A percentile compares a stretch with the other conserved stretches of the same genome.
Conservation (phyloP, 257 asterid species). For the Solanum ossicruentum region DNA sequence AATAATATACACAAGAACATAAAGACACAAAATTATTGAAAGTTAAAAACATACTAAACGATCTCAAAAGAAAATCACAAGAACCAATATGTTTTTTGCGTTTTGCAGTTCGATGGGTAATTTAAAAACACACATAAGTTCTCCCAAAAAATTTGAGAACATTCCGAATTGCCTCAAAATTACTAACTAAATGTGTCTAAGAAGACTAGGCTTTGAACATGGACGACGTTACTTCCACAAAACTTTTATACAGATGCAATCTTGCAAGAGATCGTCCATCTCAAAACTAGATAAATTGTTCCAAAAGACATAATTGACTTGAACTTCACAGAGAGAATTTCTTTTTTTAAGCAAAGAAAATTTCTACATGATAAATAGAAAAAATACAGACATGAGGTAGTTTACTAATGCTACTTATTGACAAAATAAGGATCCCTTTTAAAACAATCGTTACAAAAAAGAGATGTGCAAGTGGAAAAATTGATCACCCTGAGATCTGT, state of each 20-base stretch:
- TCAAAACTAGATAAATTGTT: neutral
- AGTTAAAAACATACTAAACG: neutral
- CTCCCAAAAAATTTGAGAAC: neutral
- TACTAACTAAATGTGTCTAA: neutral
- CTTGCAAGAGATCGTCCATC: neutral
- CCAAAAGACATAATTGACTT: neutral
- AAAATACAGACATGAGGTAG: neutral
- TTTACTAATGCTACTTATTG: neutral
- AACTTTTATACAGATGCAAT: neutral
- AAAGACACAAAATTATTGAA: neutral
- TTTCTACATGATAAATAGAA: neutral
- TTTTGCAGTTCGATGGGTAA: neutral
- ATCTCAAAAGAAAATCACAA: neutral
- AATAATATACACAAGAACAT: neutral
- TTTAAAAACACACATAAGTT: neutral
- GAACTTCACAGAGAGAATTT: neutral
- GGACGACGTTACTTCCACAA: neutral
- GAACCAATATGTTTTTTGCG: neutral
- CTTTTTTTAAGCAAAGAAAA: neutral
- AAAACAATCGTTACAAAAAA: neutral
- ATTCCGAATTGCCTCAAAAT: neutral
- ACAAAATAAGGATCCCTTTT: neutral
- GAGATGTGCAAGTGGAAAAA: neutral
- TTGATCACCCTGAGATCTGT: neutral
- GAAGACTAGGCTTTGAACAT: neutral